These are phyloP conservation scores for Rhodotorula sp. DNA, from an alignment of 1,284 basidiomycete genomes.

Conservation along the genomic window DNA sequence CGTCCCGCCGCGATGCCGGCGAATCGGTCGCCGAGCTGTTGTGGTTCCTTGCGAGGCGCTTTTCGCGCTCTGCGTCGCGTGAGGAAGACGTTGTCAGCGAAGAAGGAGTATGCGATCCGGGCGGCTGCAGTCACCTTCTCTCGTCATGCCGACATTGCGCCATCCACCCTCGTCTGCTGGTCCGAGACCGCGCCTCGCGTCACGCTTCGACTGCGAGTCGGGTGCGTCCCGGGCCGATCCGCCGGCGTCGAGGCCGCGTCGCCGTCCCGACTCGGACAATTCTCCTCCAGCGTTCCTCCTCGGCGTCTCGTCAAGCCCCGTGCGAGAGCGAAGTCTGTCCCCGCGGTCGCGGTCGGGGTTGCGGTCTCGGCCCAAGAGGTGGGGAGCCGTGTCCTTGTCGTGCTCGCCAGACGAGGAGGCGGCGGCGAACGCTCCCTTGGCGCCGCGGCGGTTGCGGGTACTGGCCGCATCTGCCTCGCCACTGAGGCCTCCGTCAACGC, in stretches of 20 bases:
- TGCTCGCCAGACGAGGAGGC: neutral
- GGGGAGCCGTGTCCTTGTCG: constrained; percentile 24
- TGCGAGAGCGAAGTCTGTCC: neutral
- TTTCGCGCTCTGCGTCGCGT: constrained; percentile 29
- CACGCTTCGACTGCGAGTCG: constrained; percentile 2
- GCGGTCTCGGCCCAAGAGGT: constrained; percentile 6
- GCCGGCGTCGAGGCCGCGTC: neutral
- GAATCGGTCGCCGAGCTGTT: neutral
- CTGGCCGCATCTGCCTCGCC: constrained; percentile 4
- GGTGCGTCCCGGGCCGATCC: neutral
- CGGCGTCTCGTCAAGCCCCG: neutral
- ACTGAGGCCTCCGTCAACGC: constrained; percentile 35
- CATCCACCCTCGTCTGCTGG: constrained; percentile 39
- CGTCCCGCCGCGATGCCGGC: constrained; percentile 3
- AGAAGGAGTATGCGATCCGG: too few relatives aligned
- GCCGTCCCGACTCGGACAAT: neutral
- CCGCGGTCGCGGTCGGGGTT: neutral
- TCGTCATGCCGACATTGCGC: constrained; percentile 32
- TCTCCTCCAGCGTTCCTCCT: neutral
- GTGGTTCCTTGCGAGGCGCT: constrained; percentile 17
- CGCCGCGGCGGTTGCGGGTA: neutral
- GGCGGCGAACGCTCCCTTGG: neutral
- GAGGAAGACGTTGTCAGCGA: neutral
- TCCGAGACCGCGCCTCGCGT: constrained; percentile 20
- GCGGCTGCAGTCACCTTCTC: constrained; percentile 19